Percentiles rank a stretch among this genome's conserved stretches.
Conservation (phyloP, 148 eudicot species). For the Selenicereus undatus region DNA sequence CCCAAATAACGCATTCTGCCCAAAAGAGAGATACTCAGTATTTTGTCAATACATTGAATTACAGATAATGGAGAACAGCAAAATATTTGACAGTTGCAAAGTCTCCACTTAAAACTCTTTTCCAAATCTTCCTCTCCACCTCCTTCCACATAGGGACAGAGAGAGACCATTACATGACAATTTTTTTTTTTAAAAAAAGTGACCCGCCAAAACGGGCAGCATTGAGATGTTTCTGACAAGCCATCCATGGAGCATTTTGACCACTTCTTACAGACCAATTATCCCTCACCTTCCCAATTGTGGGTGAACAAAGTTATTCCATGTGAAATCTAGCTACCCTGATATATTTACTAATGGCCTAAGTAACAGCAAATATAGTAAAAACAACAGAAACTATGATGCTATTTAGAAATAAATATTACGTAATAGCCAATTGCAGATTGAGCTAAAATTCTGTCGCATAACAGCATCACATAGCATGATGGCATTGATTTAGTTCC, state of each 20-base stretch:
- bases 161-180: too few relatives aligned
- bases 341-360: too few relatives aligned
- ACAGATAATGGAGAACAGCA: background rate
- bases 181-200: too few relatives aligned
- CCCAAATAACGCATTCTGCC: conserved; percentile 69
- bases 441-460: background rate
- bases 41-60: background rate
- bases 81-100: background rate
- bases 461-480: background rate
- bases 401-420: too few relatives aligned
- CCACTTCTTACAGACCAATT: too few relatives aligned
- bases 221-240: too few relatives aligned
- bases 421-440: background rate
- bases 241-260: too few relatives aligned
- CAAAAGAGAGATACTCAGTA: background rate
- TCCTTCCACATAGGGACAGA: too few relatives aligned
- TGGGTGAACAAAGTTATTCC: background rate
- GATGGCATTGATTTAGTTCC: too few relatives aligned
- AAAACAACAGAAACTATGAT: too few relatives aligned
- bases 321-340: background rate
- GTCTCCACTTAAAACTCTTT: background rate
- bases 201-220: too few relatives aligned
- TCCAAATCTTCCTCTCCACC: background rate
- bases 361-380: too few relatives aligned
- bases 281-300: background rate